Evolutionary conservation across 106 monocot species (phyloP), one percentile per base, ranked within the genome.

Genomic region (Phalaenopsis aphrodite): DNA sequence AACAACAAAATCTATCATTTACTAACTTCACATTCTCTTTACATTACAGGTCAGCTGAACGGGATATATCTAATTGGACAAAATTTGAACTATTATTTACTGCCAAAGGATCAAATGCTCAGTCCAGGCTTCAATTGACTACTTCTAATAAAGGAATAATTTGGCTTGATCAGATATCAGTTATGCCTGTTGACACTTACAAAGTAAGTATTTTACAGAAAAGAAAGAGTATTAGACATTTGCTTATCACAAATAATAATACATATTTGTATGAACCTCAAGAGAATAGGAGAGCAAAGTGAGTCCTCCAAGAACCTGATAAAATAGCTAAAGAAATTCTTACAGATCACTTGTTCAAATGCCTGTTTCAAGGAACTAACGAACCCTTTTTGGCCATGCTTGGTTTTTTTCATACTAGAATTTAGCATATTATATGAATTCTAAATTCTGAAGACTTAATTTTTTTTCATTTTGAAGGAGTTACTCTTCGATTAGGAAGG

Each of bases 81-180:
- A 94, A 90, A 61, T 47, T 92, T 57, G 94, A 92, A 78, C 80
- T 97, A 82, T 48, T 71, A 52, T 84, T 97, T 79, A 65, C 58
- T 79, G 76, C 97, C 24, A 79, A 37, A 67, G 88, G 79, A 75
- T 85, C 89, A 80, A 89, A 92, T 81, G 58, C 68, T 19, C 87
- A 89, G 82, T 87, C 94, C 36, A 86, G 90, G 79, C 89, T 97
- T 82, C 94, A 94, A 66, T 69, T 99, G 78, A 99, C 94, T 36
- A 91, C 98, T 24, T 82, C 47, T 9, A 84, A 81, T 42, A 84
- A 87, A 55, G 94, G 98, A 74, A 79, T 86, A 43, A 81, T 99
- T 72, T 99, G 94, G 98, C 84, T 94, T 41, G 94, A 94, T 83
- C 94, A 99, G 88, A 87, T 94, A 64, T 91, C 89, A 38, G 84